Conservation (phyloP, 2,329 filamentous ascomycete genomes). For the Calonectria hongkongensis region DNA sequence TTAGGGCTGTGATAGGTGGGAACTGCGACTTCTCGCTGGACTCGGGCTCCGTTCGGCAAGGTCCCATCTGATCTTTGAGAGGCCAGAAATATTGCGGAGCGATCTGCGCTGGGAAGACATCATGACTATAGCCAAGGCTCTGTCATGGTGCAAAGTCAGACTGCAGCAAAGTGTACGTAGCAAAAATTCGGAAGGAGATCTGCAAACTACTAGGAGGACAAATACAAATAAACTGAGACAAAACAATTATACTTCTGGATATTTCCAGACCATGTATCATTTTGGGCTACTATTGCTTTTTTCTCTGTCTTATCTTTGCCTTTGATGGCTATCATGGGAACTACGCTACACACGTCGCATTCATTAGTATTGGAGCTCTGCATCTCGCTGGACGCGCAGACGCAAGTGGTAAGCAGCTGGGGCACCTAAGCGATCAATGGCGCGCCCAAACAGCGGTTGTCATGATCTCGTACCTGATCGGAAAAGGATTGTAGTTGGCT, state of each 20-base stretch:
- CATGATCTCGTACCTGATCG: conserved; percentile 19
- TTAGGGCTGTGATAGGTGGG: conserved; percentile 22
- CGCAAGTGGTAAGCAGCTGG: background rate
- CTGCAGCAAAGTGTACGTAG: background rate
- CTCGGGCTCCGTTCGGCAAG: background rate
- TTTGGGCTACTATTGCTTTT: background rate
- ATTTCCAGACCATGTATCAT: background rate
- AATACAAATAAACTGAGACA: background rate
- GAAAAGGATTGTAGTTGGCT: background rate
- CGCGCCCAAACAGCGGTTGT: background rate
- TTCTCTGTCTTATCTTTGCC: background rate
- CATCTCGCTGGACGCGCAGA: background rate
- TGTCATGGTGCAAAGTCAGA: background rate
- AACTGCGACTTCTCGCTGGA: background rate
- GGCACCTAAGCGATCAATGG: background rate
- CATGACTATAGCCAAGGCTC: background rate
- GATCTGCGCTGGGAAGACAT: conserved; percentile 9
- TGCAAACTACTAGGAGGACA: background rate
- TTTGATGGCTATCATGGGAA: background rate
- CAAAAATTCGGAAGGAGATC: background rate
- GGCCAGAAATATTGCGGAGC: conserved; percentile 8
- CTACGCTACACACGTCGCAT: background rate
- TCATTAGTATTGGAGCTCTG: no score
- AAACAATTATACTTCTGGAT: background rate
- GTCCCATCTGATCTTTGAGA: conserved; percentile 3